Conservation (phyloP, 2,329 filamentous ascomycete genomes). For the Pseudocercospora pini-densiflorae region DNA sequence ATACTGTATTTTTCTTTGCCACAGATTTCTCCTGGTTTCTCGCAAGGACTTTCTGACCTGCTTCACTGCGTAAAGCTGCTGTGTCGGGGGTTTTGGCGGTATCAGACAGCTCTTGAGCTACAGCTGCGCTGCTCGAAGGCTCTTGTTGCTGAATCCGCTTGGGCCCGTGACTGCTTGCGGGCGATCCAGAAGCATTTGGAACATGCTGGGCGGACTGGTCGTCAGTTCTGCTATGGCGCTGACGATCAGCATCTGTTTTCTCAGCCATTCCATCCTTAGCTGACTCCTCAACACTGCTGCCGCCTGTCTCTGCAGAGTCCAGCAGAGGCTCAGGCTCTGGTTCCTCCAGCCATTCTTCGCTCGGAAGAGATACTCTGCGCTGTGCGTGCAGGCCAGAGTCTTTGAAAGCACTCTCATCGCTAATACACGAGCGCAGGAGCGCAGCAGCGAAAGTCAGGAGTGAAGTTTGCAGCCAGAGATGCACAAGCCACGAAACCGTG, state of each 20-base stretch:
- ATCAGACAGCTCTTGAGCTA: background rate
- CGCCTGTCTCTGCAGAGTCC: background rate
- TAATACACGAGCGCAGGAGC: constrained; percentile 17
- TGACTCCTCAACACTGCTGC: background rate
- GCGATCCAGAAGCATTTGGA: background rate
- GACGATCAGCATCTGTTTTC: background rate
- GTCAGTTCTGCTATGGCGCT: background rate
- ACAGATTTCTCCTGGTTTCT: background rate
- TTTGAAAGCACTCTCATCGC: background rate
- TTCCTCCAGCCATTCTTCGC: background rate
- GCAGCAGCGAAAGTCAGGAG: constrained; percentile 17
- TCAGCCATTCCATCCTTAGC: background rate
- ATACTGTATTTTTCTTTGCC: background rate
- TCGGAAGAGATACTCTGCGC: background rate
- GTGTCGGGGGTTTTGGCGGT: background rate
- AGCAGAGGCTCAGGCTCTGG: background rate
- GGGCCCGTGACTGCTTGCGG: background rate
- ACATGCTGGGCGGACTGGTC: background rate
- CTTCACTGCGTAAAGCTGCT: background rate
- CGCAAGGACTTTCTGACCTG: background rate
- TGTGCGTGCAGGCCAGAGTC: background rate
- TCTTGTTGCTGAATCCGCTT: background rate
- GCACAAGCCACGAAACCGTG: constrained; percentile 20
- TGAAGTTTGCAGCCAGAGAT: constrained; percentile 22
- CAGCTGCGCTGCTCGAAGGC: background rate